phyloP scores from a whole-genome alignment of 2,329 filamentous ascomycete species.

The Ampelomyces quisqualis region DNA sequence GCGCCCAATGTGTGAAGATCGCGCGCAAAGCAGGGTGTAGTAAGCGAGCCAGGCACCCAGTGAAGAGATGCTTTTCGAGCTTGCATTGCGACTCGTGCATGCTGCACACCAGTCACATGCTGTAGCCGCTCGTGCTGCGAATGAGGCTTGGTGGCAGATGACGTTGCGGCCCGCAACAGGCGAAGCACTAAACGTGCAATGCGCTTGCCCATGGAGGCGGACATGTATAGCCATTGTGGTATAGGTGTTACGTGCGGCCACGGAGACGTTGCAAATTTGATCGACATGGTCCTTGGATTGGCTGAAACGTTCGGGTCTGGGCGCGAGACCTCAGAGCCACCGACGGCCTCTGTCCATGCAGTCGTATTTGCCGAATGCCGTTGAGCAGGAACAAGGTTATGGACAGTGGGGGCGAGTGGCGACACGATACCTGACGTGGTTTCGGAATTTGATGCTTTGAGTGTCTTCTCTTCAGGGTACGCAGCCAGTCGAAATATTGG shows the following conservation, averaged over 20 bases:
- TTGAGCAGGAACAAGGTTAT: neutral
- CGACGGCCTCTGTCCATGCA: neutral
- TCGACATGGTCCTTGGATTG: conserved; percentile 1
- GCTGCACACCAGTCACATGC: conserved; percentile 23
- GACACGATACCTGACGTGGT: too few species aligned
- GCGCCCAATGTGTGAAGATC: neutral
- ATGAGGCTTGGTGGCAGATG: conserved; percentile 24
- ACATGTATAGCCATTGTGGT: conserved; percentile 11
- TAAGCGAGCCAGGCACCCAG: conserved; percentile 2
- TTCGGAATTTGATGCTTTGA: too few species aligned
- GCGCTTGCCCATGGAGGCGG: conserved; percentile 10
- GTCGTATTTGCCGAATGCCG: neutral
- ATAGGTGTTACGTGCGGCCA: conserved; percentile 10
- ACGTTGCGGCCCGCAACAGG: conserved; percentile 17
- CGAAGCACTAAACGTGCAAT: conserved; percentile 14
- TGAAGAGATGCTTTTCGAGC: neutral
- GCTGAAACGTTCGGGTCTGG: neutral
- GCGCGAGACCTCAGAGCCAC: neutral
- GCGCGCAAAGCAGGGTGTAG: conserved; percentile 1
- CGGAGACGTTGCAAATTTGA: conserved; percentile 3
- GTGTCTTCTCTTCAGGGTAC: too few species aligned
- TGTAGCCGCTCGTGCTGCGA: conserved; percentile 7
- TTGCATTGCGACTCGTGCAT: conserved; percentile 3
- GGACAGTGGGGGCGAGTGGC: neutral
- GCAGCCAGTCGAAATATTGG: too few species aligned